Base-by-base conservation (phyloP, 176 grass and related monocot genomes). In the Oryza rufipogon region DNA sequence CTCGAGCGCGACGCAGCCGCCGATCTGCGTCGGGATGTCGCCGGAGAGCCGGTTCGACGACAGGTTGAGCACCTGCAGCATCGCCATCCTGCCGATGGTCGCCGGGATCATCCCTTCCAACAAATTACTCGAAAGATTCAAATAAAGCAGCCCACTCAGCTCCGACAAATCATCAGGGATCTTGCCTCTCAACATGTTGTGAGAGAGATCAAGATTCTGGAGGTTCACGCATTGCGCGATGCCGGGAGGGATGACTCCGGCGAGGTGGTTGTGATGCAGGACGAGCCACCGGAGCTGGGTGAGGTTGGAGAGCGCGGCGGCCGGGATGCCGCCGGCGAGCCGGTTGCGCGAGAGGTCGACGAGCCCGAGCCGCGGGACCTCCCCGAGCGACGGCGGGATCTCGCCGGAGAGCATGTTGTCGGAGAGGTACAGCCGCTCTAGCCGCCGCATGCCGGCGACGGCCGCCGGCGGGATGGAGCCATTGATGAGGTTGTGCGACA, bases 1-100 rank as follows among this genome's bases (percentile, higher is more conserved):
- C 87, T 97, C 94, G 61, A 97, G 82, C 20, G 94, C 94, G 71
- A 97, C 60, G 38, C 94, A 97, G 88, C 94, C 75, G 19, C 91
- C 85, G 11, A 97, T 81, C 75, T 93, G 91, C 20, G 87, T 63
- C 68, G 91, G 89, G 20, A 97, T 84, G 38, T 39, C 17, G 76
- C 91, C 93, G 1, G 89, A 90, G 58, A 95, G 54, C 32, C 83
- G 66, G 81, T 98, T 98, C 3, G 89, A 91, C 49, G 96, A 98
- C 83, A 98, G 47, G 75, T 98, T 94, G 76, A 98, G 73, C 75
- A 80, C 89, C 47, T 95, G 80, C 28, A 98, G 82, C 93, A 90
- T 93, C 9, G 71, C 83, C 96, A 98, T 90, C 66, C 92, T 88
- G 80, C 91, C 87, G 1, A 95, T 89, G 85, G 87, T 87, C 7